Base-by-base conservation (phyloP, 1,284 basidiomycete species). In the Neolentinus lepideus region DNA sequence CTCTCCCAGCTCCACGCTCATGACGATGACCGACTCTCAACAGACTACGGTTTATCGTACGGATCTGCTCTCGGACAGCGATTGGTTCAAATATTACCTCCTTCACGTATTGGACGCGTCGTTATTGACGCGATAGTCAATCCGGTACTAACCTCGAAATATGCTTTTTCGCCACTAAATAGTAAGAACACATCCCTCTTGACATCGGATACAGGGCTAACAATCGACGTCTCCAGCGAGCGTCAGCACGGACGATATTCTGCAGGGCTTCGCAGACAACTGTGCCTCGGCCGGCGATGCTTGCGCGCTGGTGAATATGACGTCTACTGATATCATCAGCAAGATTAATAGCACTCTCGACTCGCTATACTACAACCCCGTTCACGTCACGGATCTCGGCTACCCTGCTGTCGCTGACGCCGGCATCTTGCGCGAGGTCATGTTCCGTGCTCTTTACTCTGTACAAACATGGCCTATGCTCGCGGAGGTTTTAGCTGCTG, bases 1-100 rank as follows among this genome's bases (percentile, higher is more conserved):
- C n/a, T 21, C 38, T 16, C 38, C 29, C 4, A 31, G 4, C 8
- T 43, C 38, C 38, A 43, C 33, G 48, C 6, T 31, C 29, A 4
- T 24, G 19, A 25, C n/a, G 24, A n/a, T n/a, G n/a, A n/a, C n/a
- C n/a, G n/a, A n/a, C 47, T 33, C 14, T 3, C 21, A 3, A 25
- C 14, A 52, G 51, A 36, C 51, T 52, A 26, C 25, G 51, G 51
- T 12, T 52, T 3, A 10, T 52, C 51, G 3, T 52, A 52, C 22
- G 51, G 51, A 31, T 35, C 26, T n/a, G 27, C 21, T 8, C 9
- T 52, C 12, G 51, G 51, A 21, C 51, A 52, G 51, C 33, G 33
- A 8, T 8, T 52, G 27, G 8, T 33, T 19, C 4, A 33, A 8
- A 52, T 52, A 25, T 26, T 52, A 35, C 51, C 51, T 33, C 27